Conservation (phyloP, 1,139 yeast genomes). For the Geotrichum klebahnii region DNA sequence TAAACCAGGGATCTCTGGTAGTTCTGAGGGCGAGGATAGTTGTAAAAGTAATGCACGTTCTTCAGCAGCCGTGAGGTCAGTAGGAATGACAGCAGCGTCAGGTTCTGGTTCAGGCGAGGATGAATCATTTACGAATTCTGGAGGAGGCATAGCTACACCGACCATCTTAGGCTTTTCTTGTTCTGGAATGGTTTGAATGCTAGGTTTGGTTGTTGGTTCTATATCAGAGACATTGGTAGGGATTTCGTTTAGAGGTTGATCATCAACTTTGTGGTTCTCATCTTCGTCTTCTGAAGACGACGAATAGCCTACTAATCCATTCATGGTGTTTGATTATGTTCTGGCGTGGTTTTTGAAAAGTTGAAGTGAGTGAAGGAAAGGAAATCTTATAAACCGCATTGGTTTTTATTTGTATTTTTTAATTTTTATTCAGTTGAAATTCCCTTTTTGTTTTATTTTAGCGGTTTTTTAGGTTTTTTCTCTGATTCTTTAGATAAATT, state of each 20-base stretch:
- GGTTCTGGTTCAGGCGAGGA: background rate
- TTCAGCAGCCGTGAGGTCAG: conserved; percentile 5
- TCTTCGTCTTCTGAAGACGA: conserved; percentile 10
- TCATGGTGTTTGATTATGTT: background rate
- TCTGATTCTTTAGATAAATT: too few species aligned
- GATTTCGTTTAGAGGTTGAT: background rate
- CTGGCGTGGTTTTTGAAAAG: background rate
- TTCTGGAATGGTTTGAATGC: background rate
- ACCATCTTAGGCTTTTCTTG: background rate
- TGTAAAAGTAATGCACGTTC: conserved; percentile 9
- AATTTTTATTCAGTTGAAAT: too few species aligned
- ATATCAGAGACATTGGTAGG: background rate
- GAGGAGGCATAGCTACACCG: conserved; percentile 8
- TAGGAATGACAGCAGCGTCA: background rate
- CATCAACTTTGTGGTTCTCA: too few species aligned
- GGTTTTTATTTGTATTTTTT: too few species aligned
- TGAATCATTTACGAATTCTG: background rate
- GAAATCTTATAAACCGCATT: too few species aligned
- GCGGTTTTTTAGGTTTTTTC: too few species aligned
- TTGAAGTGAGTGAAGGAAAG: background rate
- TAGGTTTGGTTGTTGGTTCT: background rate
- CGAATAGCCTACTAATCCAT: conserved; percentile 8
- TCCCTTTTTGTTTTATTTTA: too few species aligned
- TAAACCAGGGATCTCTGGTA: conserved; percentile 1
- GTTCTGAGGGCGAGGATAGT: background rate